Percentiles rank a stretch among this genome's conserved stretches.
Conservation (phyloP, 495 filamentous ascomycete species). For the Pseudevernia furfuracea region DNA sequence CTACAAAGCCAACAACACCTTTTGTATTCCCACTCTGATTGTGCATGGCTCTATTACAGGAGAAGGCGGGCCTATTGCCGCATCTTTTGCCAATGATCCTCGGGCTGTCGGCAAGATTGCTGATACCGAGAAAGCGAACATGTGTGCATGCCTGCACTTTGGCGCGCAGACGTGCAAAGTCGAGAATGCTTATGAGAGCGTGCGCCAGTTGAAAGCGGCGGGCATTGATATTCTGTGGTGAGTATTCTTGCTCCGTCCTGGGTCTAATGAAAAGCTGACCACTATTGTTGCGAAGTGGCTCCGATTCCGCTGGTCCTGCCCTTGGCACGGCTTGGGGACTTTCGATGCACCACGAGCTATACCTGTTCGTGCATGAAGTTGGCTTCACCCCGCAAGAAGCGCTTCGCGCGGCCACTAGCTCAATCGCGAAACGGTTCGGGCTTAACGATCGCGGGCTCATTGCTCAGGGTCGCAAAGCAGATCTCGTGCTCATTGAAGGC, state of each 20-base stretch:
- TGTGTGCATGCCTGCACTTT: conserved; percentile 7
- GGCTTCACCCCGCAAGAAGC: conserved; percentile 8
- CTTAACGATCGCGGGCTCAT: conserved; percentile 3
- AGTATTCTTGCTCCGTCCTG: background rate
- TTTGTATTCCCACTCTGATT: conserved; percentile 3
- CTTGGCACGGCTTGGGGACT: conserved; percentile 9
- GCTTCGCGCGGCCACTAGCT: conserved; percentile 9
- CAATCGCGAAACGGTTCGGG: conserved; percentile 2
- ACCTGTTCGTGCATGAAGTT: conserved; percentile 1
- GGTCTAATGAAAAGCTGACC: background rate
- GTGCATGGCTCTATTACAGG: background rate
- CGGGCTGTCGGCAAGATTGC: background rate
- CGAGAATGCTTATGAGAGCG: conserved; percentile 8
- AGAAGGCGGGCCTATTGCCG: background rate
- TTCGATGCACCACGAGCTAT: conserved; percentile 1
- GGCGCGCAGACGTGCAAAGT: conserved; percentile 4
- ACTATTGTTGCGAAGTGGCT: background rate
- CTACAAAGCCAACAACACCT: conserved; percentile 4
- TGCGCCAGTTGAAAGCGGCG: conserved; percentile 7
- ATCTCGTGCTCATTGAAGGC: conserved; percentile 7
- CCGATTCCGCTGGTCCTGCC: conserved; percentile 3
- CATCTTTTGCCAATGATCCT: conserved; percentile 2
- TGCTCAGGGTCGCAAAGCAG: conserved; percentile 7
- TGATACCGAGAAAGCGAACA: background rate
- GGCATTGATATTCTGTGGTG: conserved; percentile 12